Percentiles rank a stretch among this genome's conserved stretches.
These are phyloP conservation scores for Aureobasidium leucospermi DNA, from an alignment of 2,329 filamentous ascomycete genomes.

Conservation along the genomic window DNA sequence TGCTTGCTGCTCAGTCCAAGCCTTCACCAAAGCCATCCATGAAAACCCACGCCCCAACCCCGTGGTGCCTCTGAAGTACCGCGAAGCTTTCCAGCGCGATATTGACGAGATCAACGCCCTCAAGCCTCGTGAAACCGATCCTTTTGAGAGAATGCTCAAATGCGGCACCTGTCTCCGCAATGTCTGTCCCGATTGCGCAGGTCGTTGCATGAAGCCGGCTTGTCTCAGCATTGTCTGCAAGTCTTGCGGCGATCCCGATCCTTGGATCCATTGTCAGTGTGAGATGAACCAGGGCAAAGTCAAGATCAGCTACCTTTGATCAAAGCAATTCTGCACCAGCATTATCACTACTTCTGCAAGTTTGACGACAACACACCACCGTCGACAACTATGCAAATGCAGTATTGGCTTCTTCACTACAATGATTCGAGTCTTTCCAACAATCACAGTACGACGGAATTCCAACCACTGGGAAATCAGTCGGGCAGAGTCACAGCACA, in stretches of 20 bases:
- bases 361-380: not conserved
- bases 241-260: not conserved
- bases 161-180: constrained; percentile 18
- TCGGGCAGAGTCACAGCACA: too few relatives aligned
- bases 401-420: too few relatives aligned
- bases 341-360: not conserved
- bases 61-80: constrained; percentile 5
- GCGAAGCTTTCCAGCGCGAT: not conserved
- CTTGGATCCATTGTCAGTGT: not conserved
- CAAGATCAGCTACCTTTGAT: not conserved
- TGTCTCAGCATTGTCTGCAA: constrained; percentile 8
- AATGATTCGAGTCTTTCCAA: too few relatives aligned
- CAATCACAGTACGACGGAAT: too few relatives aligned
- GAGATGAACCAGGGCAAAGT: not conserved
- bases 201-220: constrained; percentile 1
- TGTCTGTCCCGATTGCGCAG: constrained; percentile 18
- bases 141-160: constrained; percentile 17
- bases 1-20: constrained; percentile 16
- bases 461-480: too few relatives aligned
- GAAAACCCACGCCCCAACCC: constrained; percentile 11
- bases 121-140: constrained; percentile 17
- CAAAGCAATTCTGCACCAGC: not conserved
- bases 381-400: not conserved
- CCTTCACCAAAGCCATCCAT: constrained; percentile 3
- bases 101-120: constrained; percentile 4